phyloP scores from a whole-genome alignment of 1,139 yeast genomes.

The Pichia cactophila region DNA sequence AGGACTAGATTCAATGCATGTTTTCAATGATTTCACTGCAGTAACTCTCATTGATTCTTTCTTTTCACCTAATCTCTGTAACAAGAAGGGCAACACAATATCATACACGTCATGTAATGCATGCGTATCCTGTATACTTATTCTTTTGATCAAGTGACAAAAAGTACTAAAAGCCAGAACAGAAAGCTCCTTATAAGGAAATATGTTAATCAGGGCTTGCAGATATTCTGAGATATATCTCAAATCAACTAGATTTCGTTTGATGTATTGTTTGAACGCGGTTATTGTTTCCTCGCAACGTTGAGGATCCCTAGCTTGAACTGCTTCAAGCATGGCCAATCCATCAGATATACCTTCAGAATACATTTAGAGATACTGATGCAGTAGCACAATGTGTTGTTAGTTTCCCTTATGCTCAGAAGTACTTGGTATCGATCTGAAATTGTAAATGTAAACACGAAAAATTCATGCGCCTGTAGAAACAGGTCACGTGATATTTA shows the following conservation, averaged over 20 bases:
- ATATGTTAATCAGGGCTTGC: constrained; percentile 35
- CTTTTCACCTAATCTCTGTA: constrained; percentile 45
- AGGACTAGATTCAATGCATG: constrained; percentile 54
- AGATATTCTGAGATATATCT: constrained; percentile 50
- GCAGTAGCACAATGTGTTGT: too few relatives aligned
- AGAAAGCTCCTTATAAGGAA: constrained; percentile 28
- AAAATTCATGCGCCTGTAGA: background rate
- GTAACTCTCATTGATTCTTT: constrained; percentile 38
- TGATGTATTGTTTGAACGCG: constrained; percentile 35
- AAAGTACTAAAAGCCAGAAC: constrained; percentile 53
- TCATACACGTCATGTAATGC: constrained; percentile 43
- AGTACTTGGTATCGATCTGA: too few relatives aligned
- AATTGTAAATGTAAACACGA: background rate
- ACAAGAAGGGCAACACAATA: constrained; percentile 49
- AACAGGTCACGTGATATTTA: background rate
- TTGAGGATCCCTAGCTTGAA: background rate
- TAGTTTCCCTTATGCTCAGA: too few relatives aligned
- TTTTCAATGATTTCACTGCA: constrained; percentile 53
- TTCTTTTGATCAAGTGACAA: constrained; percentile 69
- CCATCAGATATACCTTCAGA: background rate
- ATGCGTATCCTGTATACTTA: constrained; percentile 63
- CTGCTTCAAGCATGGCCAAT: constrained; percentile 4
- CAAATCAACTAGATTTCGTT: constrained; percentile 55
- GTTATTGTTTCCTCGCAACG: constrained; percentile 8
- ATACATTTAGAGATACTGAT: background rate